A percentile compares a stretch with the other conserved stretches of the same genome.
Conservation (phyloP, 2,329 filamentous ascomycete species). For the Sporothrix sp. region DNA sequence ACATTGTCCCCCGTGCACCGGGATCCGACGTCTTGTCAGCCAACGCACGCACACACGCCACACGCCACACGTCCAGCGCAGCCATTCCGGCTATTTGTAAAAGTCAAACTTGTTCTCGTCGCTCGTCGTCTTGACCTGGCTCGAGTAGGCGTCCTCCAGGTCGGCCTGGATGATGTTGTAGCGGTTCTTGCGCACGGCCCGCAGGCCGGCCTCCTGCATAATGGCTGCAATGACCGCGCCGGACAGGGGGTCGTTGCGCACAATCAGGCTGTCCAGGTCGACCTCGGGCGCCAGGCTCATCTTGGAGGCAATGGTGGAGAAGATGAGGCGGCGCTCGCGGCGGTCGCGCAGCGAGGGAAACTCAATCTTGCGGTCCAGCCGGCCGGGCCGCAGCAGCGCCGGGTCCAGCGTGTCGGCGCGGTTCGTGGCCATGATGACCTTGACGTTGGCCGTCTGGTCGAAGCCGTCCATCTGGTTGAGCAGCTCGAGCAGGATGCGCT, state of each 20-base stretch:
- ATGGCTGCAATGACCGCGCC: conserved; percentile 96
- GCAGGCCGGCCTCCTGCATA: conserved; percentile 95
- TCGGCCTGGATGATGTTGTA: conserved; percentile 99
- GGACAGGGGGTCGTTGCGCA: conserved; percentile 89
- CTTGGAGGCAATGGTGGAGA: conserved; percentile 90
- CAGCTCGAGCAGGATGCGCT: conserved; percentile 93
- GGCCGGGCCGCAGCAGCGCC: conserved; percentile 84
- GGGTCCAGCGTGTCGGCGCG: conserved; percentile 94
- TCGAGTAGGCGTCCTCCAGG: conserved; percentile 92
- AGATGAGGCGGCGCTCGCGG: conserved; percentile 90
- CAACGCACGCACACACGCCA: too few species aligned
- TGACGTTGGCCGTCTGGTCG: conserved; percentile 97
- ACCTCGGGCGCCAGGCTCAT: conserved; percentile 97
- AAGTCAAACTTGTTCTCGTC: conserved; percentile 78
- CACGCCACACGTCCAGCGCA: too few species aligned
- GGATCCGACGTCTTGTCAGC: too few species aligned
- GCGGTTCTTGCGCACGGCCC: conserved; percentile 91
- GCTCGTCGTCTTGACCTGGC: conserved; percentile 75
- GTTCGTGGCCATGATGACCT: conserved; percentile 99
- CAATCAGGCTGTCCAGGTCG: conserved; percentile 90
- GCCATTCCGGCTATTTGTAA: conserved; percentile 81
- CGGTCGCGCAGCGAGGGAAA: conserved; percentile 93
- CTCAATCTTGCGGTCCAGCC: conserved; percentile 96
- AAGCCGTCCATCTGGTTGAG: conserved; percentile 99
- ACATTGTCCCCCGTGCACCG: too few species aligned